phyloP scores from a whole-genome alignment of 2,329 filamentous ascomycete species.

The Fusarium tricinctum region DNA sequence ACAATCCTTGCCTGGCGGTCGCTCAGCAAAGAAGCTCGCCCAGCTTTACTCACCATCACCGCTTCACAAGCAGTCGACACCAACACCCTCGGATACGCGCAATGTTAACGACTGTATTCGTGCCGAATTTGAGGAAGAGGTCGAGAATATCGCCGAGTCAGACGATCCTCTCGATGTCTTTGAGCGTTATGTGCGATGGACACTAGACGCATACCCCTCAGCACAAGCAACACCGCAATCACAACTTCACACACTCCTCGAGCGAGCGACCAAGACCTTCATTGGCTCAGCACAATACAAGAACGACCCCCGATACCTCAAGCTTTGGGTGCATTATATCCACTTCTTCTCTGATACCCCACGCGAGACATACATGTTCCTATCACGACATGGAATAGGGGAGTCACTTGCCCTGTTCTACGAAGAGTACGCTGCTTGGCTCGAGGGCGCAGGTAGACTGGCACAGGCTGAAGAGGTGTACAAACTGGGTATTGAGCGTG shows the following conservation, averaged over 20 bases:
- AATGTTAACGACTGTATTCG: conserved; percentile 84
- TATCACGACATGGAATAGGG: conserved; percentile 89
- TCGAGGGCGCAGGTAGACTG: conserved; percentile 88
- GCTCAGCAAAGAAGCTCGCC: conserved; percentile 90
- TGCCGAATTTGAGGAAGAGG: conserved; percentile 87
- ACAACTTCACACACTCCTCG: conserved; percentile 88
- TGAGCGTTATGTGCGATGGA: conserved; percentile 98
- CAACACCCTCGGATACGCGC: conserved; percentile 78
- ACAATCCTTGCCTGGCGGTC: conserved; percentile 86
- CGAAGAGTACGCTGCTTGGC: conserved; percentile 95
- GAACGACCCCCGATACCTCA: conserved; percentile 94
- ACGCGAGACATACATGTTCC: conserved; percentile 90
- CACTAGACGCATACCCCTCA: conserved; percentile 92
- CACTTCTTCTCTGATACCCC: conserved; percentile 93
- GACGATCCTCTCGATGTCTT: conserved; percentile 97
- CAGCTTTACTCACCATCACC: conserved; percentile 81
- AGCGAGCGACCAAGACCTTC: conserved; percentile 93
- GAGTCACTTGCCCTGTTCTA: conserved; percentile 92
- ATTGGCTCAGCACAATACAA: conserved; percentile 89
- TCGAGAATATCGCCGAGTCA: conserved; percentile 82
- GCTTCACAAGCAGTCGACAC: conserved; percentile 69
- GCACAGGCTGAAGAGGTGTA: conserved; percentile 95
- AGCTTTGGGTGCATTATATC: conserved; percentile 95
- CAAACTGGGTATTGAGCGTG: conserved; percentile 87
- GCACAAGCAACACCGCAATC: conserved; percentile 92